Conservation (phyloP, 1,284 basidiomycete species). For the Leccinum subfulvum region DNA sequence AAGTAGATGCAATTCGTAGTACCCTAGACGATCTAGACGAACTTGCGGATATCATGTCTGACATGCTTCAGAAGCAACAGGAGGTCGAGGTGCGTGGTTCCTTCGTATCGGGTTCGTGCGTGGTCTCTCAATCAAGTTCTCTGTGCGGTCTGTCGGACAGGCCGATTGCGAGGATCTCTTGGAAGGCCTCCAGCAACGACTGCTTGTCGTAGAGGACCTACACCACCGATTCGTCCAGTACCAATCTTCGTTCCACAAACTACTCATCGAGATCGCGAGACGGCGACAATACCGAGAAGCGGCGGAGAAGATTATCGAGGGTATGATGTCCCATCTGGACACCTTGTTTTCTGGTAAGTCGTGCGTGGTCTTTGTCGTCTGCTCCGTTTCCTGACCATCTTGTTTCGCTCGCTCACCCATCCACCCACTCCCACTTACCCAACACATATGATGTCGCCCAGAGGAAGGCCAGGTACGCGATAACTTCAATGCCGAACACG, state of each 20-base stretch:
- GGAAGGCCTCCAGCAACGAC: conserved; percentile 53
- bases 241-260: conserved; percentile 66
- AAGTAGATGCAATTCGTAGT: conserved; percentile 46
- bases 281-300: conserved; percentile 63
- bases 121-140: background rate
- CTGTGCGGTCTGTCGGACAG: conserved; percentile 32
- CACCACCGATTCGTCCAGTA: conserved; percentile 65
- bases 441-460: conserved; percentile 27
- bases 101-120: background rate
- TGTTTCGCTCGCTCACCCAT: background rate
- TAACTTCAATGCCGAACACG: conserved; percentile 70
- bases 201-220: conserved; percentile 60
- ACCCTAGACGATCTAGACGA: conserved; percentile 68
- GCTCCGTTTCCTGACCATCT: conserved; percentile 3
- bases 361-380: conserved; percentile 1
- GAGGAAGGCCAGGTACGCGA: conserved; percentile 65
- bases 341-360: conserved; percentile 61
- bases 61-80: conserved; percentile 70
- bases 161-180: conserved; percentile 35
- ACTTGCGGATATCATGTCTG: conserved; percentile 72
- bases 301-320: conserved; percentile 59
- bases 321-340: conserved; percentile 61
- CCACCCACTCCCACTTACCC: background rate
- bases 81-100: conserved; percentile 52
- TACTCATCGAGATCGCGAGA: conserved; percentile 71